These are phyloP conservation scores for Albugo laibachii DNA, from an alignment of 352 stramenopile genomes.

Conservation along the genomic window DNA sequence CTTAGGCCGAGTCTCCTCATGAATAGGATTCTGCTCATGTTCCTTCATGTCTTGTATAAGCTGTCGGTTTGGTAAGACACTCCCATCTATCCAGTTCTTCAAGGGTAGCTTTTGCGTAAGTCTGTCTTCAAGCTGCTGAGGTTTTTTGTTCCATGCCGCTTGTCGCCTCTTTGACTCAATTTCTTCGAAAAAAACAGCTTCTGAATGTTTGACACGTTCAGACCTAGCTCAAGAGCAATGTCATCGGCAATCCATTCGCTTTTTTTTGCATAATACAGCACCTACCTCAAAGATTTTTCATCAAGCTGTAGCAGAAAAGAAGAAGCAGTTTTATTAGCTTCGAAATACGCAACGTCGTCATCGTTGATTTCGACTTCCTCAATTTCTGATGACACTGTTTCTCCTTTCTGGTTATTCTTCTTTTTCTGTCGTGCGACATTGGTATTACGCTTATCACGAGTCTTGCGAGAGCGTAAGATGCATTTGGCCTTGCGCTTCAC, in stretches of 20 bases:
- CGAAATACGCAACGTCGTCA: constrained; percentile 63
- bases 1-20: constrained; percentile 4
- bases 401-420: constrained; percentile 7
- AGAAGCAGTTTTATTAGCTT: constrained; percentile 41
- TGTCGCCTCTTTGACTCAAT: constrained; percentile 37
- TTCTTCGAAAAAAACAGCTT: constrained; percentile 57
- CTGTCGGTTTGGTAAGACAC: not conserved
- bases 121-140: constrained; percentile 25
- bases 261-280: constrained; percentile 20
- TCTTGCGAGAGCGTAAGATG: too few relatives aligned
- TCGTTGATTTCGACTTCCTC: constrained; percentile 45
- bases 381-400: constrained; percentile 14
- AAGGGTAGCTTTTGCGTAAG: constrained; percentile 1
- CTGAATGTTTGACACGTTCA: constrained; percentile 8
- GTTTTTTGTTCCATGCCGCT: constrained; percentile 32
- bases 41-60: not conserved
- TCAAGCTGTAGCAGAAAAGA: constrained; percentile 72
- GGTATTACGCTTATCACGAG: too few relatives aligned
- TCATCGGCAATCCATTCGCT: constrained; percentile 11
- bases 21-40: not conserved
- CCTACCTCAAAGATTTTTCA: constrained; percentile 29
- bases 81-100: not conserved
- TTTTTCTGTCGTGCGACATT: constrained; percentile 5
- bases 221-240: constrained; percentile 8
- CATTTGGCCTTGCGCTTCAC: too few relatives aligned